Base-by-base conservation (phyloP, 352 stramenopile genomes). In the Phytophthora sp. region DNA sequence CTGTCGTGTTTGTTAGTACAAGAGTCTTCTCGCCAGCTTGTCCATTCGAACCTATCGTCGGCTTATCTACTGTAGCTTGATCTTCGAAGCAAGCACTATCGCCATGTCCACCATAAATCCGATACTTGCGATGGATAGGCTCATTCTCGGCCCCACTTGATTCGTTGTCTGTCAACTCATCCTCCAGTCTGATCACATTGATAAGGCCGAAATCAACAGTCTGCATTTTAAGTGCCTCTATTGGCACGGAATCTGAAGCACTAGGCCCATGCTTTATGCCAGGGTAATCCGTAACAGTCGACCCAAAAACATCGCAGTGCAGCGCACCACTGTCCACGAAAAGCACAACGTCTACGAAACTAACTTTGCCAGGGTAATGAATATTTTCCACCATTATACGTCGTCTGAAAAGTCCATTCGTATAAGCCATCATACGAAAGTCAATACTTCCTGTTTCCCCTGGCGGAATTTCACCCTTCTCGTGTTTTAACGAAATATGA, bases 361-460 rank as follows among this genome's bases (percentile, higher is more conserved):
- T 94, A 43, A 93, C 74, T 66, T 92, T 93, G 5, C 82, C 85
- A 12, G 83, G 83, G 54, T 94, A 94, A 38, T 94, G 73, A 27
- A 88, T 76, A 41, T 95, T 96, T 57, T 95, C 87, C 20, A 96
- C 76, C 38, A 95, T 62, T 32, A 96, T 90, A 11, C 86, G 84
- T 21, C 87, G 73, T 26, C 85, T 78, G 57, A 95, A 95, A 17
- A 95, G 69, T 10, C 88, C 88, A 35, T 88, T 87, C 37, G 74
- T 86, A 26, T 82, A 83, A 9, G 88, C 82, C 41, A 82, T 82
- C 10, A 95, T 61, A 10, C 62, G 63, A 46, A 96, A 94, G 15
- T 76, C 57, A 43, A 96, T 75, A 13, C 58, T 62, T 28, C 69
- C 66, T 2, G 71, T 82, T 54, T 88, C 84, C 9, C 78, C 83